Evolutionary conservation across 345 rosid species (phyloP), one percentile per base, ranked within the genome.

Genomic region (Pistacia vera): DNA sequence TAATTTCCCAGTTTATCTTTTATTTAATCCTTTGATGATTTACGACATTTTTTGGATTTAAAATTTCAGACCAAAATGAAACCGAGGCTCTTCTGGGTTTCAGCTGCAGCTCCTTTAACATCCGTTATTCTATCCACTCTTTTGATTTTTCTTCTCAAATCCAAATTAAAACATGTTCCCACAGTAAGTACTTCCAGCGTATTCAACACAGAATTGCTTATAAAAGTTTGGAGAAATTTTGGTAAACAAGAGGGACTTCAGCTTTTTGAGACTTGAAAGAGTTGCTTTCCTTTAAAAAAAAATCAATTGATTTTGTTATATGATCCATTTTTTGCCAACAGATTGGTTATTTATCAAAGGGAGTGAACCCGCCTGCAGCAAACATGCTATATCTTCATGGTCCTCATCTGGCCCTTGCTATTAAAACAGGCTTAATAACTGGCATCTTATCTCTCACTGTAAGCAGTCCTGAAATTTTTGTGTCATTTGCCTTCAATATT

Each of bases 281-380:
- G 46, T 22, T 4, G 55, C 52, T n/a, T 18, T 17, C 9, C 8
- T 41, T 8, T 8, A 41, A 7, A 6, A 41, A 41, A 41, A 41
- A 41, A 1, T 5, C 9, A 7, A 41, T 60, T 25, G 22, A 25
- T 11, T 9, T 60, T 0, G 35, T 33, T 59, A 48, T 1, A 17
- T 30, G 18, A n/a, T 7, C 44, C 48, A 41, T 66, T 66, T 54
- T 18, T 71, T 71, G 63, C 5, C 68, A 25, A 70, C 86, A 94
- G 99, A 94, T 96, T 83, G 99, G 98, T 14, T 83, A 84, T 73
- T 75, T 96, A 81, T 94, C 93, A n/a, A 87, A 93, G 84, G 98
- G 99, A 28, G 76, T 96, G 83, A 96, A 96, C 81, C 98, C 99
- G 25, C 91, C 97, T 78, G 93, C 99, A 74, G 51, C 79, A 46